Evolutionary conservation across 108 stramenopile species (phyloP).

Genomic region (Cyclotella baltica): DNA sequence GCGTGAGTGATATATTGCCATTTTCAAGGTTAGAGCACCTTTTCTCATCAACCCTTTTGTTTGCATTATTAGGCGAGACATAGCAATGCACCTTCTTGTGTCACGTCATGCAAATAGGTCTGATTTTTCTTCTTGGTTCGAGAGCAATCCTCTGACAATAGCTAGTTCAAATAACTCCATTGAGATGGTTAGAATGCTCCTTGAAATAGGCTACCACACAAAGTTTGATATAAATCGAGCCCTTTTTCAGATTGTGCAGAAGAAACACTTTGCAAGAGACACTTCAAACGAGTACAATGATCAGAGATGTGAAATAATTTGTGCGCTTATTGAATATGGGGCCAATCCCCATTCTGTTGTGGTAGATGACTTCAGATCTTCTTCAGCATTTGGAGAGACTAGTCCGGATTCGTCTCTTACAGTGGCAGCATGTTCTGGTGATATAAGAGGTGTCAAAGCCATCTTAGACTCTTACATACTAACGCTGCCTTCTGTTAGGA

Average conservation of each 20-base stretch:
- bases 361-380: background rate
- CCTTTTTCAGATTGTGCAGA: constrained; percentile 33
- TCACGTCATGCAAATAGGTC: constrained; percentile 33
- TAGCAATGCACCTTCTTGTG: constrained; percentile 68
- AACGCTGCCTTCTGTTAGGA: constrained; percentile 5
- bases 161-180: constrained; percentile 58
- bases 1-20: constrained; percentile 6
- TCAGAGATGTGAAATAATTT: constrained; percentile 27
- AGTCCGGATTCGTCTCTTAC: constrained; percentile 27
- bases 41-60: background rate
- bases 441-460: constrained; percentile 25
- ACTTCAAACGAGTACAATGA: background rate
- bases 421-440: constrained; percentile 23
- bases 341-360: constrained; percentile 38
- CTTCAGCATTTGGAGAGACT: background rate
- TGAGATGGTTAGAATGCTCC: constrained; percentile 58
- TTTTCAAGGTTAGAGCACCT: background rate
- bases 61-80: constrained; percentile 39
- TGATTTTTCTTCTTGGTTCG: constrained; percentile 35
- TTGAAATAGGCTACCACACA: background rate
- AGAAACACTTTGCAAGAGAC: background rate
- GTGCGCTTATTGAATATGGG: constrained; percentile 26
- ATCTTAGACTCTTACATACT: constrained; percentile 37
- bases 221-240: constrained; percentile 32
- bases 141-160: constrained; percentile 62